Evolutionary conservation across 2,329 filamentous ascomycete species (phyloP), one percentile per base, ranked within the genome.

Genomic region (Clarireedia paspali): DNA sequence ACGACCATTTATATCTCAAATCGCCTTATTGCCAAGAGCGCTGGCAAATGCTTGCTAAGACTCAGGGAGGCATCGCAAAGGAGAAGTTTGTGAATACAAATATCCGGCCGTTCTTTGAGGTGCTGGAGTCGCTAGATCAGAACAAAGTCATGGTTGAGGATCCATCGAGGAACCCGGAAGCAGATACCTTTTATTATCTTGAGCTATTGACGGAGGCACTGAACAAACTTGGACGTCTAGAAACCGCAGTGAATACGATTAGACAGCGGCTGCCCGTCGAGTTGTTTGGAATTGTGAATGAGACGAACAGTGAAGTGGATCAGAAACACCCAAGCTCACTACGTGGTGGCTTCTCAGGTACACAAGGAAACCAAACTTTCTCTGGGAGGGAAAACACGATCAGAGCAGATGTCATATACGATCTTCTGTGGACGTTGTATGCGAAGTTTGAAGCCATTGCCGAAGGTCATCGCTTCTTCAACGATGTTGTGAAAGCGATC

Each of bases 391-490:
- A 90, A 63, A 89, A 87, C 17, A 84, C 88, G 62, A 84, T 91
- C 73, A 82, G 88, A 17, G 86, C 87, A 14, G 88, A 90, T 64
- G 89, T 96, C 27, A 86, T 99, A 49, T 88, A 94, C 62, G 94
- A 99, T 67, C 81, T 97, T 47, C 75, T 99, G 2, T 95, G 88
- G 83, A 92, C 90, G 0, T 72, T 99, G 0, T 99, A 95, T 70
- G 91, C 91, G 45, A 96, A 96, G 65, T 97, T 99, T 61, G 94
- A 97, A 70, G 89, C 94, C 6, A 97, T 99, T 62, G 90, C 91
- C 4, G 95, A 99, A 73, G 89, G 91, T 2, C 94, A 99, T 68
- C 86, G 95, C 44, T 86, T 96, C 0, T 84, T 97, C 56, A 91
- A 97, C 70, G 94, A 97, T 70, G 88, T 95, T 47, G 87, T 96